Evolutionary conservation across 2,329 filamentous ascomycete species (phyloP), one percentile per base, ranked within the genome.

Genomic region (Aspergillus sp.): DNA sequence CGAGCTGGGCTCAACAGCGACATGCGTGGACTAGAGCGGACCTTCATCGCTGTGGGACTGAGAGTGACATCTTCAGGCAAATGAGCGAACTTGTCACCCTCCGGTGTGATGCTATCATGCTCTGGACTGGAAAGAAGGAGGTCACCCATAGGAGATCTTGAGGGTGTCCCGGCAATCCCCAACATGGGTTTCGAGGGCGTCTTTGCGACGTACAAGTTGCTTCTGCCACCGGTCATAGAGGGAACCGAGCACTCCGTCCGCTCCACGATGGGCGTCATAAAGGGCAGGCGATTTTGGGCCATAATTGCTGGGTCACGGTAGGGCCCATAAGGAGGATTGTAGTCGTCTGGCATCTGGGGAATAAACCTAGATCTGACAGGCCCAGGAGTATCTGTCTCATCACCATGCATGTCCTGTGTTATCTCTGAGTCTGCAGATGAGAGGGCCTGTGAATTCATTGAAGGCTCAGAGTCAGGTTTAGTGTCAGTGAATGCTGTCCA

Each of bases 191-290:
- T 84, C 56, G 81, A 88, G 10, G 89, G 89, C 4, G 88, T 94
- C 68, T 93, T 94, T 42, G 81, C 77, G 45, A 76, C 77, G 58
- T 64, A 81, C 73, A 65, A 78, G 78, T 54, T 77, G 77, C 64
- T 79, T 78, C 56, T 73, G 73, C 46, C 74, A 62, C 53, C 75
- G 69, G 44, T 80, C 76, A 29, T 81, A 4, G 79, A 78, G 38
- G 84, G 69, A 33, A 97, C 71, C 0, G 90, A 96, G 7, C 83
- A 86, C 67, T 98, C 93, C 0, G 93, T 98, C 58, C 88, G 83
- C 67, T 98, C 93, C 1, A 93, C 91, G 55, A 98, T 98, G 1
- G 93, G 93, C 0, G 93, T 98, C 93, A 98, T 97, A 65, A 97
- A 98, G 3, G 91, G 93, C 7, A 97, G 75, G 46, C 90, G 84